Conservation (phyloP, 2,329 filamentous ascomycete genomes). For the Aureobasidium sp. region DNA sequence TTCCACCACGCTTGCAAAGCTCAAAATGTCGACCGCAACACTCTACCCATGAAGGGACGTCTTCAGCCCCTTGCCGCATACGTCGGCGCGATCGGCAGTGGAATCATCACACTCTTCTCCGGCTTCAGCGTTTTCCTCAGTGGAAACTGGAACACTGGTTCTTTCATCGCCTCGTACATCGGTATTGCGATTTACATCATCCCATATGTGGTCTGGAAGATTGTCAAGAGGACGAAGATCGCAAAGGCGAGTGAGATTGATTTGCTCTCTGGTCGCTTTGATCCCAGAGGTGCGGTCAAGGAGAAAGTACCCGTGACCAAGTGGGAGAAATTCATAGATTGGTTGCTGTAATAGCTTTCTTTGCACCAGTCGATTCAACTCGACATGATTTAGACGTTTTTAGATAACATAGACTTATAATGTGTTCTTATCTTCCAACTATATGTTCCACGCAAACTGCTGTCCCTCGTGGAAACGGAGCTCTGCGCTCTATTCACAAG, state of each 20-base stretch:
- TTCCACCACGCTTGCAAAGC: slow-evolving; percentile 47
- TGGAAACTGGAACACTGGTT: slow-evolving; percentile 31
- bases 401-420: neutral
- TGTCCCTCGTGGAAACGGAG: no score
- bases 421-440: neutral
- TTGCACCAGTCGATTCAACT: neutral
- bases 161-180: slow-evolving; percentile 46
- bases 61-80: slow-evolving; percentile 35
- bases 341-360: slow-evolving; percentile 7
- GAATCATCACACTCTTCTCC: slow-evolving; percentile 33
- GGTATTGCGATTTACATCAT: slow-evolving; percentile 43
- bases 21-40: slow-evolving; percentile 41
- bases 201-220: slow-evolving; percentile 49
- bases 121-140: slow-evolving; percentile 45
- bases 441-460: no score
- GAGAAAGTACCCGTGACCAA: slow-evolving; percentile 12
- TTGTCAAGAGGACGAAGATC: slow-evolving; percentile 41
- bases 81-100: slow-evolving; percentile 24
- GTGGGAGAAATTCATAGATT: slow-evolving; percentile 22
- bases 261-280: slow-evolving; percentile 30
- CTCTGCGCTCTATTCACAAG: no score
- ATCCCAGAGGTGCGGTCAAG: neutral
- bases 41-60: slow-evolving; percentile 44
- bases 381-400: neutral
- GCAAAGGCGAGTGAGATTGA: slow-evolving; percentile 30